Percentiles rank a stretch among this genome's conserved stretches.
These are phyloP conservation scores for Triticum timopheevii DNA, from an alignment of 176 grass and related monocot species.

Conservation along the genomic window DNA sequence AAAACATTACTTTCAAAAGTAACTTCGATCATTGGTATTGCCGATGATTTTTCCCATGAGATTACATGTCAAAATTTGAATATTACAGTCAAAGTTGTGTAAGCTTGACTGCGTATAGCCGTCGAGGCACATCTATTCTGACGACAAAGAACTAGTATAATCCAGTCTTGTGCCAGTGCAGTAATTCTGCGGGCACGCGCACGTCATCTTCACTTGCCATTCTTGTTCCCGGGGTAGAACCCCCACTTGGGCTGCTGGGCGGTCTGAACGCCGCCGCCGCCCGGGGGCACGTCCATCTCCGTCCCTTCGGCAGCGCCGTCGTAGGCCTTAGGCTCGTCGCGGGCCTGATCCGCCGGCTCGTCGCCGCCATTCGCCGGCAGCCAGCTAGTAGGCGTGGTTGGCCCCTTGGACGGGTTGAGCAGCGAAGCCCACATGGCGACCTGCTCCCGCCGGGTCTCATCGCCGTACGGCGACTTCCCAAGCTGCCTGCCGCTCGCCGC, in stretches of 20 bases:
- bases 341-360: background rate
- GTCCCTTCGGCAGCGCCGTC: background rate
- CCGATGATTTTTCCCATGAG: too few species aligned
- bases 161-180: background rate
- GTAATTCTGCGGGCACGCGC: background rate
- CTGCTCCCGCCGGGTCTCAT: conserved; percentile 35
- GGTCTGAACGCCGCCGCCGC: background rate
- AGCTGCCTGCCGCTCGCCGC: background rate
- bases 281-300: background rate
- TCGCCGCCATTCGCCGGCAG: conserved; percentile 16
- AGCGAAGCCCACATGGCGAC: conserved; percentile 56
- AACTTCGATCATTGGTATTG: background rate
- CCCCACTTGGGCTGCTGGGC: conserved; percentile 11
- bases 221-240: conserved; percentile 23
- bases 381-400: conserved; percentile 6
- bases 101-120: background rate
- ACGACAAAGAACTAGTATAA: background rate
- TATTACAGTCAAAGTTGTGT: background rate
- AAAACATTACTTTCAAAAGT: background rate
- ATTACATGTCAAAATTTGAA: background rate
- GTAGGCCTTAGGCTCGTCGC: conserved; percentile 6
- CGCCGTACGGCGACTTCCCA: background rate
- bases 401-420: conserved; percentile 30
- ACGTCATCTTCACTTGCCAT: conserved; percentile 3
- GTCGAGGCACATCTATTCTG: background rate